A percentile compares a stretch with the other conserved stretches of the same genome.
phyloP scores from a whole-genome alignment of 495 filamentous ascomycete genomes.

The Neurospora africana region DNA sequence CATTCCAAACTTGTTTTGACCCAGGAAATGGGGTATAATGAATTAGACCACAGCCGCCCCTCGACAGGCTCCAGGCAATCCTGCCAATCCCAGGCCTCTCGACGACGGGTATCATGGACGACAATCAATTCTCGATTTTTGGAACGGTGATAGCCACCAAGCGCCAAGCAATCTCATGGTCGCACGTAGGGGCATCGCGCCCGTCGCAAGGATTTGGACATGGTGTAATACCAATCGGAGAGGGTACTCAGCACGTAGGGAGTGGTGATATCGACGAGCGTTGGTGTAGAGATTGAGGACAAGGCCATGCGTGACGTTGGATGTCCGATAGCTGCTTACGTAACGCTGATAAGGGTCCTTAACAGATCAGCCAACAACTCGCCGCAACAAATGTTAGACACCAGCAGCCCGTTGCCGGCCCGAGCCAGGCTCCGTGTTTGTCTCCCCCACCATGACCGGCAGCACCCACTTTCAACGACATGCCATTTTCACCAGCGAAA shows the following conservation, averaged over 20 bases:
- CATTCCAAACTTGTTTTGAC: too few species aligned
- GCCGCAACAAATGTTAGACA: neutral
- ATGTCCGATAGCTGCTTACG: neutral
- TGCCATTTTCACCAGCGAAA: neutral
- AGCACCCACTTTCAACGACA: neutral
- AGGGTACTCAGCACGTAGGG: too few species aligned
- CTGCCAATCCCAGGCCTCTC: neutral
- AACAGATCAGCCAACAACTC: neutral
- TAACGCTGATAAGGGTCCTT: neutral
- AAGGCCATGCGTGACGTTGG: neutral
- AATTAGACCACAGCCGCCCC: too few species aligned
- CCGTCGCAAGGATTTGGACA: neutral
- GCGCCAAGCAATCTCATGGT: neutral
- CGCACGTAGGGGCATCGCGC: neutral
- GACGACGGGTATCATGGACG: neutral
- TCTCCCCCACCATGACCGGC: neutral
- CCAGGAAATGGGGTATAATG: too few species aligned
- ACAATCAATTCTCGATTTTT: neutral
- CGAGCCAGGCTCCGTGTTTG: neutral
- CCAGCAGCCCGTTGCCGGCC: neutral
- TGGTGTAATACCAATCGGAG: neutral
- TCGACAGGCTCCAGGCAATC: neutral
- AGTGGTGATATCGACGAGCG: neutral
- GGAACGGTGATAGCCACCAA: neutral
- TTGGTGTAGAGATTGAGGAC: neutral